phyloP scores from a whole-genome alignment of 352 stramenopile genomes.

The Globisporangium barbulae region DNA sequence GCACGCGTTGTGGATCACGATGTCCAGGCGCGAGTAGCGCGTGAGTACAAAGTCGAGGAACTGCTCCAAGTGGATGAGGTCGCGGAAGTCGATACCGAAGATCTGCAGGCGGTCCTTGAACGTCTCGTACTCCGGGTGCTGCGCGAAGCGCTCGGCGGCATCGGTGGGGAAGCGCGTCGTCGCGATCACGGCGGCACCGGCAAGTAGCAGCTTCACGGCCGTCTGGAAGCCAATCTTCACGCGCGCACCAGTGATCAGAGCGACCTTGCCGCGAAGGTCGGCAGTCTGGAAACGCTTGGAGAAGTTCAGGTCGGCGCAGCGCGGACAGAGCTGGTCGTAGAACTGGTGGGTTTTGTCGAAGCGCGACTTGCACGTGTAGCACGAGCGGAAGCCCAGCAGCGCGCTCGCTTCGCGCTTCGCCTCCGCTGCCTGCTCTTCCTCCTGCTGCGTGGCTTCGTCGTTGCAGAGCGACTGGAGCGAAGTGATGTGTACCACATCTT shows the following conservation, averaged over 20 bases:
- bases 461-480: constrained; percentile 60
- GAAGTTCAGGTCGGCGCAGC: constrained; percentile 94
- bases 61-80: constrained; percentile 94
- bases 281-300: constrained; percentile 92
- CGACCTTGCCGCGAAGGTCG: constrained; percentile 88
- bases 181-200: constrained; percentile 91
- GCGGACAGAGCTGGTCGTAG: constrained; percentile 94
- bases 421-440: constrained; percentile 43
- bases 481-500: constrained; percentile 57
- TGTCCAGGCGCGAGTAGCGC: constrained; percentile 90
- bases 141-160: constrained; percentile 86
- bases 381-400: constrained; percentile 88
- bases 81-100: constrained; percentile 95
- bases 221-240: constrained; percentile 98
- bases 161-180: constrained; percentile 95
- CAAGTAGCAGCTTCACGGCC: constrained; percentile 92
- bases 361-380: constrained; percentile 95
- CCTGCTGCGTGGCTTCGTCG: constrained; percentile 44
- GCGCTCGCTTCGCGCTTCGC: constrained; percentile 58
- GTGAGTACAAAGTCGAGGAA: constrained; percentile 89
- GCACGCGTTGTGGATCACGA: constrained; percentile 98
- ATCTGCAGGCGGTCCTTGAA: constrained; percentile 94
- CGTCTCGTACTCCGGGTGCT: constrained; percentile 90
- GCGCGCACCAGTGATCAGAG: constrained; percentile 92
- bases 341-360: constrained; percentile 97